These are phyloP conservation scores for Pythium dissotocum DNA, from an alignment of 352 stramenopile genomes.

Conservation along the genomic window DNA sequence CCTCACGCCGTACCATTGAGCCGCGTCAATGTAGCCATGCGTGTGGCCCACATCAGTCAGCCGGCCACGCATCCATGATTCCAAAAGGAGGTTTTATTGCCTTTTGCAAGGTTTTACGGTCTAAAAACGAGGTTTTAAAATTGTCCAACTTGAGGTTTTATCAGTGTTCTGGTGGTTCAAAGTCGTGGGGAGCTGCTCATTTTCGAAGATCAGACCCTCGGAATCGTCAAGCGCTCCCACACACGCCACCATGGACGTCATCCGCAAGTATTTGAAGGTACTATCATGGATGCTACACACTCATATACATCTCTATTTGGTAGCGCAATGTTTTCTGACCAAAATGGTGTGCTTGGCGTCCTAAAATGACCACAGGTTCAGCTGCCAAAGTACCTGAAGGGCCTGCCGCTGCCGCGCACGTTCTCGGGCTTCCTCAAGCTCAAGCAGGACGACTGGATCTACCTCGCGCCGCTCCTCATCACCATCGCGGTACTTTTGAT, in stretches of 20 bases:
- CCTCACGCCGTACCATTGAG: constrained; percentile 21
- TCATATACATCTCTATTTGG: neutral
- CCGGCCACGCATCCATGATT: constrained; percentile 20
- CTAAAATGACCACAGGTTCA: constrained; percentile 39
- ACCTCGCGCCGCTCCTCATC: constrained; percentile 79
- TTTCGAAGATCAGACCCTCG: constrained; percentile 6
- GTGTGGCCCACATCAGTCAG: constrained; percentile 22
- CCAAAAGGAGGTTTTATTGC: constrained; percentile 18
- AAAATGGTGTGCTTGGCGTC: constrained; percentile 1
- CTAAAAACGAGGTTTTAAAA: neutral
- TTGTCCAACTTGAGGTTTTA: constrained; percentile 16
- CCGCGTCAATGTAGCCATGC: constrained; percentile 25
- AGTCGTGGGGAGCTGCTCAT: constrained; percentile 10
- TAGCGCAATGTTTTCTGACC: constrained; percentile 12
- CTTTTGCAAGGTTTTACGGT: neutral
- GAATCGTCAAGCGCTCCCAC: neutral
- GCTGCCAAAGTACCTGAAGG: constrained; percentile 83
- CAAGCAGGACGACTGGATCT: constrained; percentile 84
- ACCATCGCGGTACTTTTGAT: constrained; percentile 73
- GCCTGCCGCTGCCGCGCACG: constrained; percentile 76
- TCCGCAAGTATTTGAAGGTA: constrained; percentile 82
- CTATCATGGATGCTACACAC: neutral
- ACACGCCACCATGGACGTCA: constrained; percentile 59
- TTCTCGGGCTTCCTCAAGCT: constrained; percentile 84
- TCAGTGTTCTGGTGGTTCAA: constrained; percentile 30